Conservation (phyloP, 352 stramenopile species). For the Globisporangium splendens region DNA sequence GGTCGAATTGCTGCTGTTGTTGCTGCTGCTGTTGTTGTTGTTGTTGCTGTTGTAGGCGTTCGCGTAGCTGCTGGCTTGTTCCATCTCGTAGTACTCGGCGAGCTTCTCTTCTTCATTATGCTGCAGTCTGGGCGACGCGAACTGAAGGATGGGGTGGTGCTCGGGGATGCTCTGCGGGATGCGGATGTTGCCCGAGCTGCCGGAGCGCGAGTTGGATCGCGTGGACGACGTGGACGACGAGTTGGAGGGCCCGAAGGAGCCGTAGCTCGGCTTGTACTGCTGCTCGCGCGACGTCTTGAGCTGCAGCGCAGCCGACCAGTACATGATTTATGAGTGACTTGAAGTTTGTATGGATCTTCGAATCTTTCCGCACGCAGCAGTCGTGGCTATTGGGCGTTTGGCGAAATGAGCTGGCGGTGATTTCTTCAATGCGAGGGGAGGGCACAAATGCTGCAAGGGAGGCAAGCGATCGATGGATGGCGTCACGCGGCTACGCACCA, state of each 20-base stretch:
- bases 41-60: conserved; percentile 3
- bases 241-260: conserved; percentile 36
- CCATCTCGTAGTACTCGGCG: conserved; percentile 16
- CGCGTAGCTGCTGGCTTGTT: conserved; percentile 1
- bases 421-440: not conserved
- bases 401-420: not conserved
- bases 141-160: conserved; percentile 62
- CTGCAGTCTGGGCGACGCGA: conserved; percentile 36
- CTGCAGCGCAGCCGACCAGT: conserved; percentile 69
- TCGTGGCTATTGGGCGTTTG: not conserved
- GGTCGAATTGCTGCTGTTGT: conserved; percentile 1
- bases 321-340: conserved; percentile 29
- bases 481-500: conserved; percentile 11
- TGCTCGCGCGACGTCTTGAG: conserved; percentile 35
- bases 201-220: conserved; percentile 16
- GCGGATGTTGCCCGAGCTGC: conserved; percentile 36
- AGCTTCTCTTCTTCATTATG: conserved; percentile 19
- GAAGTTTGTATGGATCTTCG: conserved; percentile 6
- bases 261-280: conserved; percentile 41
- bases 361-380: not conserved
- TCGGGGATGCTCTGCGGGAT: conserved; percentile 78
- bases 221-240: conserved; percentile 5
- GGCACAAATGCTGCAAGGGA: not conserved
- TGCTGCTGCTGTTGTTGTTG: too few relatives aligned
- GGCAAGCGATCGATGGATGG: not conserved